These are phyloP conservation scores for Tilletiopsis washingtonensis DNA, from an alignment of 1,284 basidiomycete genomes.

Conservation along the genomic window DNA sequence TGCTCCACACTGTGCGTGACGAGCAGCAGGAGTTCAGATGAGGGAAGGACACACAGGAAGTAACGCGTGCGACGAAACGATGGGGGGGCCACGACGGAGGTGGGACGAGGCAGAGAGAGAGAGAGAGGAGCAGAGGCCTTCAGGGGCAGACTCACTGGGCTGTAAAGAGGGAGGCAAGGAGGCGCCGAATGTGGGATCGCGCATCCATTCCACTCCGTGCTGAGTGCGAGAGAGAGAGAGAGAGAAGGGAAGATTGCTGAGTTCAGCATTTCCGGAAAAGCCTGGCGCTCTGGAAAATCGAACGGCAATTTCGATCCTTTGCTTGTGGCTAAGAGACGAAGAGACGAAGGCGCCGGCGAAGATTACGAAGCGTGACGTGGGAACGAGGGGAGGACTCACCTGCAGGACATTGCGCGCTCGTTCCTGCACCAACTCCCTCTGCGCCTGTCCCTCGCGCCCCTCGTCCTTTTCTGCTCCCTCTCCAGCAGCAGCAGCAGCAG, in stretches of 20 bases:
- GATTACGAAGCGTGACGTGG: too few relatives aligned
- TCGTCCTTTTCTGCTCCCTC: too few relatives aligned
- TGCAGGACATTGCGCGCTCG: constrained; percentile 64
- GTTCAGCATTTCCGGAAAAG: too few relatives aligned
- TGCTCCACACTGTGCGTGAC: constrained; percentile 59
- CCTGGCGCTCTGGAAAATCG: too few relatives aligned
- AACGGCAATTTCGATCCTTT: too few relatives aligned
- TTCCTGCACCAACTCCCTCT: constrained; percentile 20
- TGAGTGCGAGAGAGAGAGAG: too few relatives aligned
- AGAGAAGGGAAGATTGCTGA: too few relatives aligned
- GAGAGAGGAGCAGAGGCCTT: neutral
- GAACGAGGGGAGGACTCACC: neutral
- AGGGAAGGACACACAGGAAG: neutral
- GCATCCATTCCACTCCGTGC: constrained; percentile 69
- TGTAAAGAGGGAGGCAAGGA: constrained; percentile 53
- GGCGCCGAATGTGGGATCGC: constrained; percentile 55
- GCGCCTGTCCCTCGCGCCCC: neutral
- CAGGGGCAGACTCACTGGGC: constrained; percentile 44
- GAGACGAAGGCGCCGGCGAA: too few relatives aligned
- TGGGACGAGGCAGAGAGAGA: neutral
- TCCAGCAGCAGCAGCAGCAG: too few relatives aligned
- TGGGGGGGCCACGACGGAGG: neutral
- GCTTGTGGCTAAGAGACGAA: too few relatives aligned
- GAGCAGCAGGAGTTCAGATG: too few relatives aligned
- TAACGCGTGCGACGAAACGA: neutral